Base-by-base conservation (phyloP, 768 basidiomycete species). In the Naganishia vaughanmartiniae region DNA sequence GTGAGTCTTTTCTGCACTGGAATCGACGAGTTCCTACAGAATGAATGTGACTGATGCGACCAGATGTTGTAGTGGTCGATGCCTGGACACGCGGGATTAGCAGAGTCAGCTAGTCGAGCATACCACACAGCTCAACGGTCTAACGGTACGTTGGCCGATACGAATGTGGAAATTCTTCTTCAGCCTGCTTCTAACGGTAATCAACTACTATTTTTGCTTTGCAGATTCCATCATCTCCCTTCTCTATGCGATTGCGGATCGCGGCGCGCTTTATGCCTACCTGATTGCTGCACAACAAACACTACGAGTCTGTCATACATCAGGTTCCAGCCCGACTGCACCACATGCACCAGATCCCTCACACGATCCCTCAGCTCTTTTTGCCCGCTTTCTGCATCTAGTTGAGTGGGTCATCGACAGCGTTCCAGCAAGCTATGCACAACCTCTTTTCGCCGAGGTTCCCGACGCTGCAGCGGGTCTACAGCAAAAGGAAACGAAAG, bases 61-160 rank as follows among this genome's bases (percentile, higher is more conserved):
- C 36, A 24, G 12, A 7, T 7, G n/a, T 4, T 24, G 6, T 21
- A 63, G 60, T 63, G 60, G 60, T 26, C 36, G 21, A 63, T 63
- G 24, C 28, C 60, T 45, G 60, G 60, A 12, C 60, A 63, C 28
- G 60, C 60, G 6, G 60, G 39, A 5, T n/a, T 63, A 30, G 60
- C 60, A 45, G 60, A 63, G 19, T 63, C 60, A 24, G 42, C 60
- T 12, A 63, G 60, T 30, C 60, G 60, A 30, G 60, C 60, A 30
- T 63, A 63, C 30, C 60, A 63, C 46, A 63, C 60, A 36, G 60
- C 60, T 15, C 7, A 21, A 45, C 60, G 60, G 24, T 63, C 15
- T n/a, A 17, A 63, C 26, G 60, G 60, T 63, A 26, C 46, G 57
- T 58, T 6, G 24, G n/a, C 6, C 36, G 34, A 46, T 15, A 46